Evolutionary conservation across 352 stramenopile genomes (phyloP), one percentile per base, ranked within the genome.

Genomic region (Globisporangium mamillatum): DNA sequence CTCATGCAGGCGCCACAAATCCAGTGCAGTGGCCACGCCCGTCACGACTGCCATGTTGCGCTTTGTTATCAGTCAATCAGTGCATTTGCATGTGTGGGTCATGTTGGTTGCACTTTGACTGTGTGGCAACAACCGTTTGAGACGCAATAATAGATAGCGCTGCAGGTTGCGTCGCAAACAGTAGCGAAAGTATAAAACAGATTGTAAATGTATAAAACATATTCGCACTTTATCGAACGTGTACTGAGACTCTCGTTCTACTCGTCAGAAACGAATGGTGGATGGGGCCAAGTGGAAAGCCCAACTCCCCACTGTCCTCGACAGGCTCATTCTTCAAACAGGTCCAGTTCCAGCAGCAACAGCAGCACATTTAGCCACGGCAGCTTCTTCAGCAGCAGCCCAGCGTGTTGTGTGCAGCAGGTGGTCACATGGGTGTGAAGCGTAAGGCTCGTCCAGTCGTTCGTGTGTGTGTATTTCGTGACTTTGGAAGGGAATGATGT

Each of bases 401-500:
- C 16, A 20, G 44, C 18, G 18, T 52, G 16, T 22, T 22, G 2
- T 2, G 6, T 24, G 18, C 5, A 20, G 5, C 2, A 16, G 12
- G 18, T 0, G 41, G 12, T 18, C 38, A 1, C 20, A 4, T 14
- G 20, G 20, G 2, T 22, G 8, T 56, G n/a, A 9, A 6, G n/a
- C 22, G 8, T 18, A 10, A 10, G n/a, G 32, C 32, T 38, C 4
- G 7, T 12, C 3, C 34, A 48, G 55, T 20, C 27, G 3, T 46
- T 14, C 41, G 56, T 64, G 9, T 65, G 32, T 66, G 41, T 59
- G 16, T 62, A 6, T 52, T 29, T 62, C 6, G 44, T 63, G 20
- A 24, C 34, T 10, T 0, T 53, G 68, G 74, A 86, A 88, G 82
- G 82, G 88, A 55, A 24, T 91, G 82, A 91, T 93, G 81, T 74